These are phyloP conservation scores for Panicum miliaceum DNA, from an alignment of 176 grass and related monocot genomes.

Conservation along the genomic window DNA sequence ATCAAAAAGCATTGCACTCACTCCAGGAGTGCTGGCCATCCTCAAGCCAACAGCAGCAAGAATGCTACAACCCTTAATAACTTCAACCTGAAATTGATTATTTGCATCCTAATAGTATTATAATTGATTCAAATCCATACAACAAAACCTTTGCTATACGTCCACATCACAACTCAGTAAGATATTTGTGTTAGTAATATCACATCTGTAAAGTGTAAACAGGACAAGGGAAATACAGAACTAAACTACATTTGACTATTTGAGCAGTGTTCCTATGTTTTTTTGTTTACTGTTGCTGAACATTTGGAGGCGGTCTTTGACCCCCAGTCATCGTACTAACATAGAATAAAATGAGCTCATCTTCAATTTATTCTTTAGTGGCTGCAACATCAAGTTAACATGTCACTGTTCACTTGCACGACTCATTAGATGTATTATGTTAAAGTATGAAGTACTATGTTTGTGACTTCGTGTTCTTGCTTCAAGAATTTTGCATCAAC, in stretches of 20 bases:
- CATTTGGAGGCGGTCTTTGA: not conserved
- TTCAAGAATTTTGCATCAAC: not conserved
- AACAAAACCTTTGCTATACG: not conserved
- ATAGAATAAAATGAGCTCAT: not conserved
- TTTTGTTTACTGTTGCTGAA: not conserved
- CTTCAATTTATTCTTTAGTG: not conserved
- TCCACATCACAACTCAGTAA: not conserved
- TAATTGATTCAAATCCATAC: not conserved
- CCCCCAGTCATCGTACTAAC: not conserved
- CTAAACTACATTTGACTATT: not conserved
- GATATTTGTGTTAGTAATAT: constrained; percentile 20
- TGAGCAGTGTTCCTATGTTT: not conserved
- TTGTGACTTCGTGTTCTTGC: not conserved
- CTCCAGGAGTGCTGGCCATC: constrained; percentile 99
- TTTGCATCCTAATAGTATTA: constrained; percentile 3
- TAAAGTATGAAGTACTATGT: not conserved
- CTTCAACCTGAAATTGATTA: constrained; percentile 75
- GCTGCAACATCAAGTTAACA: not conserved
- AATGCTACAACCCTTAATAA: constrained; percentile 90
- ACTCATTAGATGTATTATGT: not conserved
- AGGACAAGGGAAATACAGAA: not conserved
- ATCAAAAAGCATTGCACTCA: constrained; percentile 98
- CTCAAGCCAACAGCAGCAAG: constrained; percentile 93
- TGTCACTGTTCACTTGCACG: not conserved
- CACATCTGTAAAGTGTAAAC: not conserved